Evolutionary conservation across 148 eudicot genomes (phyloP).

Genomic region (Vaccinium vitisidaea): DNA sequence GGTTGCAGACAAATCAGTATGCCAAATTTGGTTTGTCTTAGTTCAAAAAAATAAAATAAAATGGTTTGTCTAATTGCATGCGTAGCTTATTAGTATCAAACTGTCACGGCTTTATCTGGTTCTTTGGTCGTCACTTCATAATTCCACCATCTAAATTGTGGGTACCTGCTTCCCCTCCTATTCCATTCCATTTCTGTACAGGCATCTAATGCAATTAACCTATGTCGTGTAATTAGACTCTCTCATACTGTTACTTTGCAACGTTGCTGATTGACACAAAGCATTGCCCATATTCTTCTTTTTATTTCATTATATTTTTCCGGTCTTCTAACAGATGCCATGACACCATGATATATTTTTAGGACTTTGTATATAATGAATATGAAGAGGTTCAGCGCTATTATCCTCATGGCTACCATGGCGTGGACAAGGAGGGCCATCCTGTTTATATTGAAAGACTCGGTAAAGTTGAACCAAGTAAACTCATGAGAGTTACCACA

Average conservation of each 20-base stretch:
- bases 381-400: constrained; percentile 61
- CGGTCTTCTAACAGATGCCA: constrained; percentile 7
- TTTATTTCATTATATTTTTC: neutral
- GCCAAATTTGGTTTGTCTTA: neutral
- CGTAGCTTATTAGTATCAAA: neutral
- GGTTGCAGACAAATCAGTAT: neutral
- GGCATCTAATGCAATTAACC: neutral
- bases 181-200: neutral
- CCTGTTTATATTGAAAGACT: constrained; percentile 92
- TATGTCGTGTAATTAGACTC: neutral
- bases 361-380: constrained; percentile 83
- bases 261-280: neutral
- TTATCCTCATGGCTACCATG: constrained; percentile 98
- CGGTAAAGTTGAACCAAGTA: constrained; percentile 77
- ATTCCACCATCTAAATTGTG: neutral
- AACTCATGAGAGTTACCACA: constrained; percentile 85
- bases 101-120: neutral
- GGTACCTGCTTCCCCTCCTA: neutral
- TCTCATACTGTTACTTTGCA: too few species aligned
- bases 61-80: too few species aligned
- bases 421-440: constrained; percentile 83
- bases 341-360: constrained; percentile 6
- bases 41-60: too few species aligned
- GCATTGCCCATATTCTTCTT: neutral
- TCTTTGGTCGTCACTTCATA: neutral